Percentiles rank a stretch among this genome's conserved stretches.
These are phyloP conservation scores for Raffaelea ambrosiae DNA, from an alignment of 2,329 filamentous ascomycete species.

Conservation along the genomic window DNA sequence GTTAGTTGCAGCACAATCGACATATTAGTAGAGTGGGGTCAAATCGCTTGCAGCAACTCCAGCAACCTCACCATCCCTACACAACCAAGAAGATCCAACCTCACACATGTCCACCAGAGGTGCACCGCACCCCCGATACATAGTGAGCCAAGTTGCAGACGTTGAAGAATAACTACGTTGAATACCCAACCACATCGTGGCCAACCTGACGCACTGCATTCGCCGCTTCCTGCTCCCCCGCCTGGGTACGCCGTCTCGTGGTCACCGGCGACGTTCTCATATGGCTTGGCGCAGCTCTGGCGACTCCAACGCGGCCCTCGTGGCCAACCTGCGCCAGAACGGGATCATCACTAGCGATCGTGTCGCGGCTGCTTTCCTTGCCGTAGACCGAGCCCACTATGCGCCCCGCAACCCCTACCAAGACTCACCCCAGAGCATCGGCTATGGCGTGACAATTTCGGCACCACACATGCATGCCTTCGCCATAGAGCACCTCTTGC, in stretches of 20 bases:
- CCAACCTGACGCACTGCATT: no score
- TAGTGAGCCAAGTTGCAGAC: no score
- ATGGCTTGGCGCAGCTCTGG: constrained; percentile 94
- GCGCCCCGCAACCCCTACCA: constrained; percentile 61
- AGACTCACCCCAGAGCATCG: constrained; percentile 47
- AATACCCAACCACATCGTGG: no score
- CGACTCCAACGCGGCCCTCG: constrained; percentile 60
- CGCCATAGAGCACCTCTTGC: constrained; percentile 41
- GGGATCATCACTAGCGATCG: constrained; percentile 50
- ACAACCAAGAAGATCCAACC: no score
- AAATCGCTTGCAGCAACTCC: no score
- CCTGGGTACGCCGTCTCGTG: neutral
- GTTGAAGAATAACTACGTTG: no score
- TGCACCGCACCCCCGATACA: no score
- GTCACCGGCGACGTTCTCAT: neutral
- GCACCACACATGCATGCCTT: constrained; percentile 55
- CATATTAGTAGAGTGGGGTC: no score
- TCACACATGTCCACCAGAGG: no score
- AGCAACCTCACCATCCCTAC: no score
- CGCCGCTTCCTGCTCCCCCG: neutral
- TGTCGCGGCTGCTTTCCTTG: constrained; percentile 72
- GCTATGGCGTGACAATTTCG: constrained; percentile 47
- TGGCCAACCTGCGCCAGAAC: constrained; percentile 67
- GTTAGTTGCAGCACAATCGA: no score
- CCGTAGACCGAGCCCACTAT: constrained; percentile 88